These are phyloP conservation scores for Pleoardoris graminearum DNA, from an alignment of 2,329 filamentous ascomycete species.

Conservation along the genomic window DNA sequence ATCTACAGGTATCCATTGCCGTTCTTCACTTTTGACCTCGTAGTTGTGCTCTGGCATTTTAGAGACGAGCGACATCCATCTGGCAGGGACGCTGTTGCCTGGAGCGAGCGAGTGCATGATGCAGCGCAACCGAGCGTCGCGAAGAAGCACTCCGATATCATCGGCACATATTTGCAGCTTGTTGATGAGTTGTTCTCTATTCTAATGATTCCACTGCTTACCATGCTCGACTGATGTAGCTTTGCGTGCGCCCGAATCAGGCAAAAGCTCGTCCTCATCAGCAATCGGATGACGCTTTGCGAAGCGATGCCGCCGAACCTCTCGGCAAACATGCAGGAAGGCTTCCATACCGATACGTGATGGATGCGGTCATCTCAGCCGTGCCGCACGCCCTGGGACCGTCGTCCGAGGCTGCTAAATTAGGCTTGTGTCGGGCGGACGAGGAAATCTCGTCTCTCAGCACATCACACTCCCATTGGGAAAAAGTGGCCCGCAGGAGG, in stretches of 20 bases:
- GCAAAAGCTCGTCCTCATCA: slow-evolving; percentile 17
- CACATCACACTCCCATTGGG: slow-evolving; percentile 15
- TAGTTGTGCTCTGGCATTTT: background rate
- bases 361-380: slow-evolving; percentile 14
- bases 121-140: slow-evolving; percentile 21
- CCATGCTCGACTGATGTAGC: slow-evolving; percentile 26
- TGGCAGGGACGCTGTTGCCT: slow-evolving; percentile 23
- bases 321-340: slow-evolving; percentile 19
- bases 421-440: slow-evolving; percentile 8
- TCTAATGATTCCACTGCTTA: slow-evolving; percentile 20
- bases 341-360: slow-evolving; percentile 6
- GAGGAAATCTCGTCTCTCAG: slow-evolving; percentile 7
- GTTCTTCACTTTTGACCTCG: background rate
- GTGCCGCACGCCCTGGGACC: slow-evolving; percentile 16
- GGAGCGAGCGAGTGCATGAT: slow-evolving; percentile 21
- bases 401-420: slow-evolving; percentile 10
- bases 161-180: slow-evolving; percentile 7
- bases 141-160: slow-evolving; percentile 13
- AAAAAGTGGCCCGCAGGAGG: slow-evolving; percentile 17
- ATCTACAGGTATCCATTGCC: slow-evolving; percentile 1
- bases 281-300: slow-evolving; percentile 18
- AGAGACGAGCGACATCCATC: background rate
- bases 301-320: slow-evolving; percentile 15
- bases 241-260: slow-evolving; percentile 18
- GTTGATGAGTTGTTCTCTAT: slow-evolving; percentile 17